Percentiles rank a stretch among this genome's conserved stretches.
Evolutionary conservation across 345 rosid species (phyloP).

Genomic region (Nasturtium officinale): DNA sequence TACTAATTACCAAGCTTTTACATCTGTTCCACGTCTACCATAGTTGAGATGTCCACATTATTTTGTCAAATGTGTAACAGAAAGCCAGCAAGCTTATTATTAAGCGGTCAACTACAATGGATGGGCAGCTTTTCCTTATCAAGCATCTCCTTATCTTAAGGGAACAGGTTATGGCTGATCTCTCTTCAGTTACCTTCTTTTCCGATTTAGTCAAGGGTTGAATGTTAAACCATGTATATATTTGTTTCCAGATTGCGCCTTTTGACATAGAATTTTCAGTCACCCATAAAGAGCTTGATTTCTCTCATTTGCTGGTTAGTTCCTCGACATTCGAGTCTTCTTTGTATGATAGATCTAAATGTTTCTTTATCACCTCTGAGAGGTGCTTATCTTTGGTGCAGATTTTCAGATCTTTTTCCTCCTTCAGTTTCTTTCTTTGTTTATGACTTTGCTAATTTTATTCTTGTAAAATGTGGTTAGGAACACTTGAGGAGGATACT

Average conservation of each 20-base stretch:
- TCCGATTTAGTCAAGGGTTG: conserved; percentile 7
- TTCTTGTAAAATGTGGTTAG: conserved; percentile 47
- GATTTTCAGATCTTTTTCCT: conserved; percentile 1
- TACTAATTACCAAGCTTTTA: conserved; percentile 13
- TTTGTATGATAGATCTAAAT: conserved; percentile 13
- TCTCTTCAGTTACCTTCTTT: conserved; percentile 30
- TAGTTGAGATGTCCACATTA: conserved; percentile 21
- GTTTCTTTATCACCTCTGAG: neutral
- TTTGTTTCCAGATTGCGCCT: conserved; percentile 75
- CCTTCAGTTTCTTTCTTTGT: conserved; percentile 6
- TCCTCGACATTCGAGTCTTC: conserved; percentile 24
- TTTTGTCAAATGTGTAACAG: conserved; percentile 47
- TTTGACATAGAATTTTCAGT: conserved; percentile 96
- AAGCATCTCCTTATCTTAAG: conserved; percentile 89
- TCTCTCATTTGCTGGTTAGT: conserved; percentile 97
- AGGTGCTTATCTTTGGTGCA: neutral
- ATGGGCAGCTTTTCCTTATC: conserved; percentile 92
- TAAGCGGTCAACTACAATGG: conserved; percentile 84
- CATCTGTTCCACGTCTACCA: neutral
- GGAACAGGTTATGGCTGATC: conserved; percentile 72
- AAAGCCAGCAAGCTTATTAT: conserved; percentile 88
- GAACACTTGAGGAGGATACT: conserved; percentile 93
- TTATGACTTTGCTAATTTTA: conserved; percentile 12
- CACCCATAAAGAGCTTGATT: conserved; percentile 97
- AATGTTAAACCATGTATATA: neutral